A percentile compares a stretch with the other conserved stretches of the same genome.
phyloP scores from a whole-genome alignment of 768 basidiomycete species.

The Coprinopsis cinerea region DNA sequence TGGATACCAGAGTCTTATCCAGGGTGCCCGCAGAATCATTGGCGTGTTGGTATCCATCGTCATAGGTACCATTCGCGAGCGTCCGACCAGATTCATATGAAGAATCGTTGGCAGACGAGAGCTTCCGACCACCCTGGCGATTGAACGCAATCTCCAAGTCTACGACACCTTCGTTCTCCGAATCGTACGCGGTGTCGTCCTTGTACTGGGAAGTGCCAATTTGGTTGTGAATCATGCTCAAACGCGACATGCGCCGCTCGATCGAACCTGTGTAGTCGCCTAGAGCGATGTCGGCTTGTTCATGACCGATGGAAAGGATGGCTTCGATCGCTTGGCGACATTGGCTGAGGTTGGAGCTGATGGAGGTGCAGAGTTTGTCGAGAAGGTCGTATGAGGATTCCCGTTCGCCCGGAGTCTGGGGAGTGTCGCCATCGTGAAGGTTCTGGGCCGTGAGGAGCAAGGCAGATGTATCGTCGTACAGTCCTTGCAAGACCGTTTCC shows the following conservation, averaged over 20 bases:
- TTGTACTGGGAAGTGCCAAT: slow-evolving; percentile 5
- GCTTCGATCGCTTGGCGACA: slow-evolving; percentile 57
- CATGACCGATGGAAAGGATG: slow-evolving; percentile 57
- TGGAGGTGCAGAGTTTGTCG: slow-evolving; percentile 42
- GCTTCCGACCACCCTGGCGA: slow-evolving; percentile 27
- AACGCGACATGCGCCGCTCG: slow-evolving; percentile 69
- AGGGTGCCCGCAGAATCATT: slow-evolving; percentile 17
- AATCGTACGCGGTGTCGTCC: slow-evolving; percentile 19
- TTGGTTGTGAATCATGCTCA: slow-evolving; percentile 54
- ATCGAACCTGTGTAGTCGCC: slow-evolving; percentile 72
- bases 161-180: slow-evolving; percentile 49
- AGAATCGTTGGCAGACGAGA: slow-evolving; percentile 18
- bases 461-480: slow-evolving; percentile 65
- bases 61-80: slow-evolving; percentile 16
- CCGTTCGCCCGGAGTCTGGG: slow-evolving; percentile 25
- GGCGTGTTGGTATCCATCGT: slow-evolving; percentile 3
- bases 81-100: slow-evolving; percentile 24
- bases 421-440: slow-evolving; percentile 33
- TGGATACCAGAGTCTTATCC: slow-evolving; percentile 22
- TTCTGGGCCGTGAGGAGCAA: slow-evolving; percentile 57
- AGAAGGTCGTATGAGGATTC: slow-evolving; percentile 38
- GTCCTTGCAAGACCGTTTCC: slow-evolving; percentile 63
- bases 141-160: slow-evolving; percentile 51
- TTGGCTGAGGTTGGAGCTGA: slow-evolving; percentile 51
- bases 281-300: slow-evolving; percentile 64